Evolutionary conservation across 2,329 filamentous ascomycete species (phyloP), one percentile per base, ranked within the genome.

Genomic region (Pseudogymnoascus verrucosus): DNA sequence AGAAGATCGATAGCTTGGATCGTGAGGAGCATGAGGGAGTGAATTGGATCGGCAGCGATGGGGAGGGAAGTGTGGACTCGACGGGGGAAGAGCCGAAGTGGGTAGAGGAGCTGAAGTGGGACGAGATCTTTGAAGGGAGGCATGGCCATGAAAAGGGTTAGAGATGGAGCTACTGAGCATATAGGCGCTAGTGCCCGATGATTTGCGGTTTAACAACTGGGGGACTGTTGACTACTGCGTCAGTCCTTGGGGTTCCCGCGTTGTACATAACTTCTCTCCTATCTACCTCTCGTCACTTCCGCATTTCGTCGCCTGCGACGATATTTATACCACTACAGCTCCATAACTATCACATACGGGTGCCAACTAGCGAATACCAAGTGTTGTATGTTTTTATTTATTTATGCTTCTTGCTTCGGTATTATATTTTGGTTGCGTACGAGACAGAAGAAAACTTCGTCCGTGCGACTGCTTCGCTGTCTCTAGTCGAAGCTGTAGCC

Each of bases 81-180:
- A 51, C n/a, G 14, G 23, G 8, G 23, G 21, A n/a, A 10, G 44
- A 51, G 23, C 44, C 44, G 23, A 51, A 51, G 23, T 51, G 44
- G 44, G 44, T 51, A 4, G 44, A 51, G 44, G 44, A 51, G 23
- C 44, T 51, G 14, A 51, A 51, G 23, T 51, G 44, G 44, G 44
- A 51, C 14, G 44, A 51, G 23, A 28, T 51, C 6, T 51, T 51
- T 16, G 44, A 51, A 6, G 44, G 28, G 23, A 51, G 21, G 44
- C 44, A 51, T 51, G 44, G 44, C 21, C 11, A 47, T 78, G 78
- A 79, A 51, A 76, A 70, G 28, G 74, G 71, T 63, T 74, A 73
- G 12, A 78, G 71, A 4, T 67, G 72, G 63, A 73, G 69, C 39
- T 73, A 5, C 19, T 23, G 42, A 26, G 42, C 19, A 23, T 47